phyloP scores from a whole-genome alignment of 495 filamentous ascomycete species.

The Penicillium dipodomyicola region DNA sequence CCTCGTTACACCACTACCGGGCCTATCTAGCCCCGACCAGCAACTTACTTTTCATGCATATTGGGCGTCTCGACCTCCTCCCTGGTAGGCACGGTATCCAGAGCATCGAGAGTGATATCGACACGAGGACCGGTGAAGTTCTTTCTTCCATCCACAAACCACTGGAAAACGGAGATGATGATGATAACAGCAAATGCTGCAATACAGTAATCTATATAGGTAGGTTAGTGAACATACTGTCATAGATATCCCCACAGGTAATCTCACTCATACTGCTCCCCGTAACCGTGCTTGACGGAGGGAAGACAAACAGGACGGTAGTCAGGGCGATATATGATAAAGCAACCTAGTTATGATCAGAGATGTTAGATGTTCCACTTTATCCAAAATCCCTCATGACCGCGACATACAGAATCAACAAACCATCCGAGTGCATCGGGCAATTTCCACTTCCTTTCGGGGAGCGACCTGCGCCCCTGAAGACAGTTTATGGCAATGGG shows the following conservation, averaged over 20 bases:
- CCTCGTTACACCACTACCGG: not conserved
- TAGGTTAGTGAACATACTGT: not conserved
- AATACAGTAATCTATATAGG: constrained; percentile 56
- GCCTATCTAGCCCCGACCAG: not conserved
- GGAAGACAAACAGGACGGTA: constrained; percentile 71
- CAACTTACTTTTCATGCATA: constrained; percentile 7
- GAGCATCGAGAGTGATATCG: constrained; percentile 32
- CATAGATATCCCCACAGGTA: not conserved
- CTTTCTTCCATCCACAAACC: constrained; percentile 66
- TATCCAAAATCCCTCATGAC: constrained; percentile 21
- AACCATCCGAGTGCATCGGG: constrained; percentile 56
- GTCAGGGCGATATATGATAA: constrained; percentile 63
- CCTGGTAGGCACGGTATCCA: constrained; percentile 7
- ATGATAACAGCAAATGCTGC: constrained; percentile 69
- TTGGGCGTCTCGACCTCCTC: not conserved
- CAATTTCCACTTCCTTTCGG: constrained; percentile 58
- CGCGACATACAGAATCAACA: constrained; percentile 52
- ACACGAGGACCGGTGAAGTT: constrained; percentile 61
- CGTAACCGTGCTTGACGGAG: constrained; percentile 60
- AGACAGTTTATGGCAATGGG: constrained; percentile 64
- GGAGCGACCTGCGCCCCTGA: constrained; percentile 59
- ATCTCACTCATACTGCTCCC: constrained; percentile 65
- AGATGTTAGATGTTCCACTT: not conserved
- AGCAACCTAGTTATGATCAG: constrained; percentile 45
- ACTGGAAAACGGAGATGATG: constrained; percentile 60